Base-by-base conservation (phyloP, 164 flowering plant species). In the Sedum album region DNA sequence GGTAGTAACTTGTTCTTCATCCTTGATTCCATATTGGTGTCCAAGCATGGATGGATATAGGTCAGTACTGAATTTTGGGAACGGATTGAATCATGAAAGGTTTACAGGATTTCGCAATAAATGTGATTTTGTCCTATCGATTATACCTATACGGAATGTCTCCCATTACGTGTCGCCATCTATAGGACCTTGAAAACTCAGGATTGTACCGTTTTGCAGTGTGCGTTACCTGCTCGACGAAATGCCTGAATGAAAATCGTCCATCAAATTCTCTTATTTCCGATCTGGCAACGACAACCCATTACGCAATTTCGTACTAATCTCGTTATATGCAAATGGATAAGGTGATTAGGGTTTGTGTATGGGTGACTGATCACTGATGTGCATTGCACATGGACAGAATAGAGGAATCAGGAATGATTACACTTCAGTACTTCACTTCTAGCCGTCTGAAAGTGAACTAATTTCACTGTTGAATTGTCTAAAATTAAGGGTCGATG, bases 201-300 rank as follows among this genome's bases (percentile, higher is more conserved):
- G 28, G 14, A 55, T 55, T 26, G 61, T 25, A 55, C 17, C 26
- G 21, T 51, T n/a, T 51, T 9, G n/a, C 53, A 48, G 53, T 20
- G 53, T 2, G 57, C 57, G 28, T 51, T 51, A 51, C 28, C 57
- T 55, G 61, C 17, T 55, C 61, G 61, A 55, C 61, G 31, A 55
- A 55, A 55, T 25, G 61, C 31, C 61, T 14, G 23, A 55, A 26
- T 55, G 61, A 26, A 55, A 55, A 55, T 10, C 31, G 0, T n/a
- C 57, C 25, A 21, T 23, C 26, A 51, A 55, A 18, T 9, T 26
- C 6, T 25, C 31, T 7, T 55, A 14, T 26, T 25, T 55, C 21
- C 61, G 28, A 51, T 51, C 57, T 21, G n/a, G 8, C 21, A 26
- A 26, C 26, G 6, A 21, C 57, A 9, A 51, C 57, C 57, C 57